These are phyloP conservation scores for Penicillium verrucosum DNA, from an alignment of 2,329 filamentous ascomycete genomes.

Conservation along the genomic window DNA sequence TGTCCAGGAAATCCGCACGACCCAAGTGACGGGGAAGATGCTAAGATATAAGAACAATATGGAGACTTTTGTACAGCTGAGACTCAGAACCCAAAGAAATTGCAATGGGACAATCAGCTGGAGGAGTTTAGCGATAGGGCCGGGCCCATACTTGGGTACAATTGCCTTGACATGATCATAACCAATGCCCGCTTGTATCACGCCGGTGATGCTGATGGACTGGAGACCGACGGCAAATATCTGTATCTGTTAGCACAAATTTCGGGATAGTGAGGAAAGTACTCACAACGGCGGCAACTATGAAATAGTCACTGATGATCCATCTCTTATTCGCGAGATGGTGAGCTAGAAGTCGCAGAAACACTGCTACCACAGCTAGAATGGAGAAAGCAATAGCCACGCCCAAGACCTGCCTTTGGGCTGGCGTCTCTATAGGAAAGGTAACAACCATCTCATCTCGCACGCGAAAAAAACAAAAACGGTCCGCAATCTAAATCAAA, in stretches of 20 bases:
- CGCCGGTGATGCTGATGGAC: conserved; percentile 22
- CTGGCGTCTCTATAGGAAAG: conserved; percentile 19
- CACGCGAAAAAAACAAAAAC: too few relatives aligned
- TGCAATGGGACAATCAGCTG: conserved; percentile 24
- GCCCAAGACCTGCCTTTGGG: conserved; percentile 16
- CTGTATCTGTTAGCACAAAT: conserved; percentile 3
- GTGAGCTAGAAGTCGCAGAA: conserved; percentile 21
- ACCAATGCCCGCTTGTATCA: conserved; percentile 22
- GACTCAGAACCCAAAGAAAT: conserved; percentile 25
- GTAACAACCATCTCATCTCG: conserved; percentile 10
- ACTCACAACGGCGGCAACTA: conserved; percentile 23
- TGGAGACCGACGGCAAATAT: conserved; percentile 23
- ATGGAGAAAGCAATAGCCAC: conserved; percentile 20
- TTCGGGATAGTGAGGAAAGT: background rate
- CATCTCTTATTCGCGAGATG: conserved; percentile 18
- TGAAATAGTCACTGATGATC: conserved; percentile 21
- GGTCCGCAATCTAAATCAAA: too few relatives aligned
- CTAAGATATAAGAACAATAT: conserved; percentile 22
- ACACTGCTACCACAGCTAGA: conserved; percentile 17
- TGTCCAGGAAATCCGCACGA: conserved; percentile 9
- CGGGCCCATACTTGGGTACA: conserved; percentile 11
- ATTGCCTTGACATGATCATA: conserved; percentile 20
- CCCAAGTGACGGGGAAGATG: conserved; percentile 22
- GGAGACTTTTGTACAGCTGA: conserved; percentile 25
- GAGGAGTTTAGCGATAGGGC: conserved; percentile 21